Evolutionary conservation across 2,329 filamentous ascomycete species (phyloP).

Genomic region (Chaetomium globosum): DNA sequence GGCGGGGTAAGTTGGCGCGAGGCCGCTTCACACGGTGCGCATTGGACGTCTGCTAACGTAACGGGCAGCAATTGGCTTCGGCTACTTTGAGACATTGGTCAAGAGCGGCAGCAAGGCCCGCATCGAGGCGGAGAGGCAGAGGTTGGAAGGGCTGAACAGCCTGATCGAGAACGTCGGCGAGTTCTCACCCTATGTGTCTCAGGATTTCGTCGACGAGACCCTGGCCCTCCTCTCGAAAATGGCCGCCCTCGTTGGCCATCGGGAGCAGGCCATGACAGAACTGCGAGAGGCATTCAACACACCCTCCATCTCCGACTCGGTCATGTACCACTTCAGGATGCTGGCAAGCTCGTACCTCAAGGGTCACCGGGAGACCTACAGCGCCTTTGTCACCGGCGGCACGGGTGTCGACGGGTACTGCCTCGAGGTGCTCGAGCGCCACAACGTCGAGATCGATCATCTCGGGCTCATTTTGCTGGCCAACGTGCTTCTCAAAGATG

Average conservation of each 20-base stretch:
- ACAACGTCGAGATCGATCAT: slow-evolving; percentile 84
- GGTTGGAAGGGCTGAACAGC: slow-evolving; percentile 71
- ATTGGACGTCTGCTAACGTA: slow-evolving; percentile 30
- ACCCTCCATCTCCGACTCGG: slow-evolving; percentile 64
- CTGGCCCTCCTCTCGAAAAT: slow-evolving; percentile 68
- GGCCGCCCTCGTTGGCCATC: slow-evolving; percentile 60
- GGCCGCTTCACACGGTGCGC: neutral
- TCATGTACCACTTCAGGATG: slow-evolving; percentile 84
- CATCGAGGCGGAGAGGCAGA: slow-evolving; percentile 69
- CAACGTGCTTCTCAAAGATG: slow-evolving; percentile 77
- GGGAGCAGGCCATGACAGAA: slow-evolving; percentile 55
- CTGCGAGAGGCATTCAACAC: slow-evolving; percentile 76
- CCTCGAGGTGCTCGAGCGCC: slow-evolving; percentile 68
- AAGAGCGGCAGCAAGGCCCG: slow-evolving; percentile 65
- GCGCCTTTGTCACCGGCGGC: slow-evolving; percentile 68
- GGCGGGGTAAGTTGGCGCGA: slow-evolving; percentile 75
- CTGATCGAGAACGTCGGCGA: slow-evolving; percentile 73
- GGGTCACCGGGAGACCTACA: slow-evolving; percentile 68
- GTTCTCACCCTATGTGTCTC: slow-evolving; percentile 69
- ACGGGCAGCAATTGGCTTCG: slow-evolving; percentile 78
- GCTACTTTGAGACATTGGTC: slow-evolving; percentile 86
- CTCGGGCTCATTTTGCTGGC: slow-evolving; percentile 78
- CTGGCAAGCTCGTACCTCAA: slow-evolving; percentile 85
- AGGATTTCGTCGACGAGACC: slow-evolving; percentile 81
- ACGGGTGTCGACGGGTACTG: slow-evolving; percentile 68